Conservation (phyloP, 345 rosid genomes). For the Mallotus nudiflorus region DNA sequence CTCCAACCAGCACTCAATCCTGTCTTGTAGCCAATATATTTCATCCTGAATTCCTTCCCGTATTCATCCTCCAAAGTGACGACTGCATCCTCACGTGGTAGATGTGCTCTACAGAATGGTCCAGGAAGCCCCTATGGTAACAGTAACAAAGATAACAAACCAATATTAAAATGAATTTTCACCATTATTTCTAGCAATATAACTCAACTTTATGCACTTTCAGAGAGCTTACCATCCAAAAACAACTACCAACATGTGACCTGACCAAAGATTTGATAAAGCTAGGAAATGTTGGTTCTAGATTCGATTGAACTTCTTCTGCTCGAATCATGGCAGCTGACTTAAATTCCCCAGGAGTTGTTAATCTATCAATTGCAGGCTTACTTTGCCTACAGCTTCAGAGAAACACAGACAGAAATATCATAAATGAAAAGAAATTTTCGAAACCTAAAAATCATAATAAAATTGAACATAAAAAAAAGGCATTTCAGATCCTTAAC, state of each 20-base stretch:
- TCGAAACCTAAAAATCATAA: constrained; percentile 2
- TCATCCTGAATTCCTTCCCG: constrained; percentile 46
- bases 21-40: constrained; percentile 61
- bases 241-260: constrained; percentile 68
- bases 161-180: not conserved
- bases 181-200: constrained; percentile 1
- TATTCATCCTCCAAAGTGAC: constrained; percentile 62
- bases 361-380: constrained; percentile 20
- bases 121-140: constrained; percentile 73
- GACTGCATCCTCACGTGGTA: constrained; percentile 47
- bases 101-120: constrained; percentile 58
- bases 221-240: constrained; percentile 56
- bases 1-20: constrained; percentile 98
- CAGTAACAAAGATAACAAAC: not conserved
- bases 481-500: constrained; percentile 18
- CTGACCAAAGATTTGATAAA: constrained; percentile 61
- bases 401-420: constrained; percentile 6
- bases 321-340: constrained; percentile 55
- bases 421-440: constrained; percentile 6
- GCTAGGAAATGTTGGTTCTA: constrained; percentile 54
- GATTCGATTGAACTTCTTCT: constrained; percentile 60
- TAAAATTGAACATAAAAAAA: not conserved
- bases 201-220: constrained; percentile 2
- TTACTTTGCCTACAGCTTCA: constrained; percentile 42
- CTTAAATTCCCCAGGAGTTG: constrained; percentile 30